Evolutionary conservation across 1,284 basidiomycete genomes (phyloP).

Genomic region (Cutaneotrichosporon sp.): DNA sequence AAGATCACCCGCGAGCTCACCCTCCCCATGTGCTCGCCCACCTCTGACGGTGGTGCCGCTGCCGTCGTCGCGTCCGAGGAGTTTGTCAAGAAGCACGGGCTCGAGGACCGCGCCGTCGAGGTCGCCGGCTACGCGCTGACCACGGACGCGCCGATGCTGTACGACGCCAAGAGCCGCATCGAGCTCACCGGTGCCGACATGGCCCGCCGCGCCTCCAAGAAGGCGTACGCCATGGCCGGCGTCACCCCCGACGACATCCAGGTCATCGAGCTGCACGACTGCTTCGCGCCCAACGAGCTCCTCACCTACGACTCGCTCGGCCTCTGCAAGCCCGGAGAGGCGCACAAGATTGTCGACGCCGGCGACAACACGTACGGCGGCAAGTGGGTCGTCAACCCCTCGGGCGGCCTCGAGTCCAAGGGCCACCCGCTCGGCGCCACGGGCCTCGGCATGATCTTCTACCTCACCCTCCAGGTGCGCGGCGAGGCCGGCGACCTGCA

Average conservation of each 20-base stretch:
- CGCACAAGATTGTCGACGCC: constrained; percentile 23
- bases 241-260: constrained; percentile 22
- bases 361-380: constrained; percentile 29
- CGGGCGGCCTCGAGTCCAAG: constrained; percentile 27
- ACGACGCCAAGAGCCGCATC: constrained; percentile 23
- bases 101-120: constrained; percentile 28
- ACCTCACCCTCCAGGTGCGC: constrained; percentile 27
- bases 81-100: constrained; percentile 20
- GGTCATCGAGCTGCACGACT: constrained; percentile 31
- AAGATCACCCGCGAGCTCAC: constrained; percentile 28
- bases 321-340: constrained; percentile 19
- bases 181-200: constrained; percentile 26
- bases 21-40: constrained; percentile 29
- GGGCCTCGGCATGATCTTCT: constrained; percentile 29
- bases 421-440: constrained; percentile 29
- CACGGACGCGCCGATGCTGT: constrained; percentile 23
- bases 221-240: constrained; percentile 23
- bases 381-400: constrained; percentile 28
- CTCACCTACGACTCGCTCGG: constrained; percentile 25
- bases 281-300: constrained; percentile 30
- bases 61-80: constrained; percentile 24
- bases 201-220: constrained; percentile 18
- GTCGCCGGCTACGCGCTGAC: constrained; percentile 20
- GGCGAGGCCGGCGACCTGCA: constrained; percentile 25
- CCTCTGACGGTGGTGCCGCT: constrained; percentile 22